Base-by-base conservation (phyloP, 2,329 filamentous ascomycete genomes). In the Diatrype stigma region DNA sequence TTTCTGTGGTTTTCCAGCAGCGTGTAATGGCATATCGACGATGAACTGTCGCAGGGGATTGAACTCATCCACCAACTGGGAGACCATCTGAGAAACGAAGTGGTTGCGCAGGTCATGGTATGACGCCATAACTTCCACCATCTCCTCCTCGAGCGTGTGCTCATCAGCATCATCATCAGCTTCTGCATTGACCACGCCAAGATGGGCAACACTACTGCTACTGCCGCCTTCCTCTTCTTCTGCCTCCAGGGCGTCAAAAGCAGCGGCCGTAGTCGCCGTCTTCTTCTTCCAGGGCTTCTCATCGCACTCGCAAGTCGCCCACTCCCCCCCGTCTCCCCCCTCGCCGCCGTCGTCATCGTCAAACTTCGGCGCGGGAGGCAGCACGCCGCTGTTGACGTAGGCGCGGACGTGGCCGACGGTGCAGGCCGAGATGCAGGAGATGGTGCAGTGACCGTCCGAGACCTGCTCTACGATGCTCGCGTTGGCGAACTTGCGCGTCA, bases 381-480 rank as follows among this genome's bases (percentile, higher is more conserved):
- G 58, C 45, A 67, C 51, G 3, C 70, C 71, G 3, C 65, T 51
- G 42, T 67, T 54, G 8, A 73, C 46, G 49, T 73, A 73, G 17
- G 64, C 65, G 5, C 62, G 59, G 6, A 73, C 51, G 37, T 65
- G 66, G 16, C 37, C 52, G 35, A 69, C 60, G 3, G 67, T 72
- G 59, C 71, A 74, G 22, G 59, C 48, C 8, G 70, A 73, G 12
- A 59, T 46, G n/a, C 66, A 63, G 1, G 70, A 52, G 1, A 68
- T 19, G 3, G 67, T 65, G 55, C 67, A 70, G 50, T 74, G 71
- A 1, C 71, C 71, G 45, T 60, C 55, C 2, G 63, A 57, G 16
- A 59, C 51, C 51, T 72, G 68, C 61, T 72, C 70, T 3, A 74
- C 52, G 32, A 74, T 57, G 30, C 69, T 69, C 4, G 70, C 64